phyloP scores from a whole-genome alignment of 2,329 filamentous ascomycete genomes.

The Colletotrichum tanaceti region DNA sequence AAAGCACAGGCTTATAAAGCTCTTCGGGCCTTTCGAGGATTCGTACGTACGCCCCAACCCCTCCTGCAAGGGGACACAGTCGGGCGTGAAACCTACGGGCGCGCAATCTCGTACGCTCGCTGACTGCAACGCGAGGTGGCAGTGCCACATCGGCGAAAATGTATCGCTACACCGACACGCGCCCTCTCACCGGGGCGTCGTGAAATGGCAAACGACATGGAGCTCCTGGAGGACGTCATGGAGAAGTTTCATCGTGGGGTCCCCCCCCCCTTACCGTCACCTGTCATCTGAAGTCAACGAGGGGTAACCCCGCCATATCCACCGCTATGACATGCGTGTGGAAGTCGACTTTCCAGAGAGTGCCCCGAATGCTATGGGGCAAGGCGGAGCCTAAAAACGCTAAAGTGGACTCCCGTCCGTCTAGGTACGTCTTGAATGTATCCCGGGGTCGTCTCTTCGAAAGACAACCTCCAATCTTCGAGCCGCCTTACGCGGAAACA shows the following conservation, averaged over 20 bases:
- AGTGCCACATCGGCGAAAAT: constrained; percentile 16
- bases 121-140: constrained; percentile 11
- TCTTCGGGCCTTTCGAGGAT: constrained; percentile 21
- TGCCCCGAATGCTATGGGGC: background rate
- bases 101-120: constrained; percentile 29
- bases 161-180: constrained; percentile 16
- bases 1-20: constrained; percentile 16
- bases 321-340: constrained; percentile 1
- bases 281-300: constrained; percentile 16
- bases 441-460: background rate
- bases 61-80: background rate
- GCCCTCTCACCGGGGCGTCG: constrained; percentile 7
- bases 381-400: constrained; percentile 12
- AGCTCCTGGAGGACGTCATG: background rate
- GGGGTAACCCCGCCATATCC: background rate
- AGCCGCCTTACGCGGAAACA: background rate
- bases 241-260: background rate
- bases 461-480: background rate
- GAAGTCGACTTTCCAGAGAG: too few species aligned
- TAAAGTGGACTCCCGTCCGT: constrained; percentile 4
- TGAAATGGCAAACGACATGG: constrained; percentile 12
- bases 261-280: background rate
- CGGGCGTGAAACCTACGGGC: background rate
- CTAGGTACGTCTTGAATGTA: background rate
- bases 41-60: background rate